Conservation (phyloP, 2,329 filamentous ascomycete species). For the Mycosphaerella sp. region DNA sequence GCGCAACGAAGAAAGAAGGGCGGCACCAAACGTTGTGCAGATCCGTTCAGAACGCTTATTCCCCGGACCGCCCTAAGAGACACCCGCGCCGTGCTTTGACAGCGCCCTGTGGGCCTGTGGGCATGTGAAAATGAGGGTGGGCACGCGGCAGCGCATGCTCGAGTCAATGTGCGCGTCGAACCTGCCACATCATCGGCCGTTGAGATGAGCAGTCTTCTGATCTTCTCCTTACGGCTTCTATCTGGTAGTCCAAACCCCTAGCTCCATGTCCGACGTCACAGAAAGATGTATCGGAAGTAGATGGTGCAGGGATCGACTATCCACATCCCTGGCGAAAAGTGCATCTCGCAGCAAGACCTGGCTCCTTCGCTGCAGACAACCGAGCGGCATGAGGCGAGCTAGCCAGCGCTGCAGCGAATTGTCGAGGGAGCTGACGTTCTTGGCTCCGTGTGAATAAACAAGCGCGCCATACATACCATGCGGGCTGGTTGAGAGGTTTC, state of each 20-base stretch:
- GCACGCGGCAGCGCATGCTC: slow-evolving; percentile 6
- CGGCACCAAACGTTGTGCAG: slow-evolving; percentile 15
- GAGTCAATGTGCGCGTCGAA: slow-evolving; percentile 12
- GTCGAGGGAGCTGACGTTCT: slow-evolving; percentile 9
- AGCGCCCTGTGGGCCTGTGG: neutral
- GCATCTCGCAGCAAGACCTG: slow-evolving; percentile 17
- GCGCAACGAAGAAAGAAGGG: neutral
- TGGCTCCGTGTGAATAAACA: slow-evolving; percentile 16
- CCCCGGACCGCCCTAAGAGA: slow-evolving; percentile 18
- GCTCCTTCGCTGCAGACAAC: slow-evolving; percentile 20
- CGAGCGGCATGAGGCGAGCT: slow-evolving; percentile 19
- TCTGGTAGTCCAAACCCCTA: slow-evolving; percentile 20
- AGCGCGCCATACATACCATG: slow-evolving; percentile 20
- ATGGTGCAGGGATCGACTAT: slow-evolving; percentile 27
- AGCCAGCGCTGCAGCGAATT: slow-evolving; percentile 12
- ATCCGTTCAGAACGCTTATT: slow-evolving; percentile 25
- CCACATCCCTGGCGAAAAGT: slow-evolving; percentile 21
- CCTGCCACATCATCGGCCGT: neutral
- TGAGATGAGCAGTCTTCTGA: neutral
- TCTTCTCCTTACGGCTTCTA: slow-evolving; percentile 10
- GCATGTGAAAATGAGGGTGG: neutral
- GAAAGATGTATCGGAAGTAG: slow-evolving; percentile 16
- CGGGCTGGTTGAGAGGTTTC: slow-evolving; percentile 20
- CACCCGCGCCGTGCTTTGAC: slow-evolving; percentile 10
- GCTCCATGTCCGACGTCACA: slow-evolving; percentile 25